Conservation (phyloP, 257 asterid genomes). For the Haberlea rhodopensis region DNA sequence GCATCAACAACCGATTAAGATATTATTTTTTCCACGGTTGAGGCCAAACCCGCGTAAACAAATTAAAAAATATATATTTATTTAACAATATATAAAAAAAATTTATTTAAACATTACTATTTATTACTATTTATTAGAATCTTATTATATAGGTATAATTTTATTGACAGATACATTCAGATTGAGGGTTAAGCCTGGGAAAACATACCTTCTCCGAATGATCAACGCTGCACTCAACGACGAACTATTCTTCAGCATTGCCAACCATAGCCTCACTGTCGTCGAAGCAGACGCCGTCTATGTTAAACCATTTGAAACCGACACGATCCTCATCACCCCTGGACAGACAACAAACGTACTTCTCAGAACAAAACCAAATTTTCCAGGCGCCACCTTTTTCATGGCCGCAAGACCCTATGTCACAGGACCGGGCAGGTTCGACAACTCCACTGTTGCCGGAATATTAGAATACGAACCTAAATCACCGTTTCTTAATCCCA, state of each 20-base stretch:
- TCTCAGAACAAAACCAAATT: slow-evolving; percentile 34
- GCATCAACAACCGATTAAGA: no score
- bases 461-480: slow-evolving; percentile 41
- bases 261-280: slow-evolving; percentile 51
- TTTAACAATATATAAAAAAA: no score
- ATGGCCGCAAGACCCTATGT: slow-evolving; percentile 65
- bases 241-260: slow-evolving; percentile 57
- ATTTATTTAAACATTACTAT: no score
- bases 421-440: slow-evolving; percentile 58
- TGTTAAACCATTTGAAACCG: slow-evolving; percentile 62
- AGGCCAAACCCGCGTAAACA: no score
- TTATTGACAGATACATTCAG: slow-evolving; percentile 53
- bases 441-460: slow-evolving; percentile 56
- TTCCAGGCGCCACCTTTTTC: slow-evolving; percentile 34
- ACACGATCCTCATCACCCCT: no score
- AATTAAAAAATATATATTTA: no score
- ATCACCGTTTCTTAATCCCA: slow-evolving; percentile 33
- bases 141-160: no score
- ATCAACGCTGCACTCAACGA: slow-evolving; percentile 85
- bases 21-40: no score
- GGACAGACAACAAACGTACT: slow-evolving; percentile 40
- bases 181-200: slow-evolving; percentile 57
- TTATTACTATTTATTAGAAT: no score
- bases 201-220: slow-evolving; percentile 60
- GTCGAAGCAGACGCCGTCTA: slow-evolving; percentile 64